These are phyloP conservation scores for Oidium heveae DNA, from an alignment of 2,329 filamentous ascomycete species.

Conservation along the genomic window DNA sequence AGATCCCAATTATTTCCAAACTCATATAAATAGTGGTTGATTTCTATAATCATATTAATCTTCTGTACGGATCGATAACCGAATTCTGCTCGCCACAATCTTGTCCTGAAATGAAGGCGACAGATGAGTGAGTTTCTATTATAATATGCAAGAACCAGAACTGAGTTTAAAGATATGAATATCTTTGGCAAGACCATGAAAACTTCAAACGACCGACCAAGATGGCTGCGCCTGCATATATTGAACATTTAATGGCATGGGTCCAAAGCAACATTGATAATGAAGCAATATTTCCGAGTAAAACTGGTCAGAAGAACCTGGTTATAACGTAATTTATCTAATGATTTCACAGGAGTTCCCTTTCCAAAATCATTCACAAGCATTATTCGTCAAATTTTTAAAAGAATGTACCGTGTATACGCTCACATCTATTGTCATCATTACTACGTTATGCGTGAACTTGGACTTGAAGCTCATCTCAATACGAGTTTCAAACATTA, in stretches of 20 bases:
- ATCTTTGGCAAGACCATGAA: slow-evolving; percentile 93
- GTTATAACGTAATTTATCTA: slow-evolving; percentile 4
- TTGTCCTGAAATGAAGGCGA: slow-evolving; percentile 99
- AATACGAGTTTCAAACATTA: slow-evolving; percentile 99
- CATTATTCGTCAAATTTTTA: slow-evolving; percentile 88
- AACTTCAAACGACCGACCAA: slow-evolving; percentile 91
- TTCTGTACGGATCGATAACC: slow-evolving; percentile 94
- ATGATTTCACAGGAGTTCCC: slow-evolving; percentile 38
- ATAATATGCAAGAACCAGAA: too few relatives aligned
- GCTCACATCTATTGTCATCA: slow-evolving; percentile 99
- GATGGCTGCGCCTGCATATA: slow-evolving; percentile 91
- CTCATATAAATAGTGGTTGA: slow-evolving; percentile 55
- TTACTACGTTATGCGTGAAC: slow-evolving; percentile 85
- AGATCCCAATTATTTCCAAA: not conserved
- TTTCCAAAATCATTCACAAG: slow-evolving; percentile 83
- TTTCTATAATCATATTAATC: slow-evolving; percentile 99
- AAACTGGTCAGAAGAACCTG: slow-evolving; percentile 49
- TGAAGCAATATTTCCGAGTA: slow-evolving; percentile 79
- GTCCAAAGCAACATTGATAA: slow-evolving; percentile 91
- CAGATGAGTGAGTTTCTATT: slow-evolving; percentile 49
- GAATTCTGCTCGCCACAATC: slow-evolving; percentile 96
- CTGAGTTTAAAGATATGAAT: slow-evolving; percentile 27
- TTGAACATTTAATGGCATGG: slow-evolving; percentile 95
- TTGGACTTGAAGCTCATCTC: slow-evolving; percentile 86
- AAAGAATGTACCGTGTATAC: slow-evolving; percentile 94